Evolutionary conservation across 2,329 filamentous ascomycete genomes (phyloP).

Genomic region (Furcasterigmium furcatum): DNA sequence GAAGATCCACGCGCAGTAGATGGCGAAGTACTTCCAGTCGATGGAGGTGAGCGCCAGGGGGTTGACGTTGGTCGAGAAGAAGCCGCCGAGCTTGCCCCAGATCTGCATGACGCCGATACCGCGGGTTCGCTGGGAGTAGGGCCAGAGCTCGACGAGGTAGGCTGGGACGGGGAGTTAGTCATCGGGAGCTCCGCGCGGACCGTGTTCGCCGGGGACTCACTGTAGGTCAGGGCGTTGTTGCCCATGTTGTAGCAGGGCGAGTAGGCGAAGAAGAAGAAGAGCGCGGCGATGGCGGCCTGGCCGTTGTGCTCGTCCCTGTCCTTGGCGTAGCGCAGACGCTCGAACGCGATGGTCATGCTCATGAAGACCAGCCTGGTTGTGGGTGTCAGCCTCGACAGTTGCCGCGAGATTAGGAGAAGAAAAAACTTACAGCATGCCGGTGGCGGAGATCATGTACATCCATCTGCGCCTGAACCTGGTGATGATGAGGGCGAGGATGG

Average conservation of each 20-base stretch:
- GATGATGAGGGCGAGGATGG: conserved; percentile 35
- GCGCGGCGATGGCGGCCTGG: conserved; percentile 29
- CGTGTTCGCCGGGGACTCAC: conserved; percentile 27
- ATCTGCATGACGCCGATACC: conserved; percentile 57
- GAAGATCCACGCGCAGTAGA: conserved; percentile 38
- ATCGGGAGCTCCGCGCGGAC: no score
- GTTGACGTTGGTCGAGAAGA: conserved; percentile 42
- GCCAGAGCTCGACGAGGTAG: conserved; percentile 59
- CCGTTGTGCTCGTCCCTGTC: conserved; percentile 18
- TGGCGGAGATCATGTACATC: conserved; percentile 51
- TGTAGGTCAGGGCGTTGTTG: conserved; percentile 65
- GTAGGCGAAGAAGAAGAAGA: conserved; percentile 62
- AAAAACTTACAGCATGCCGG: conserved; percentile 35
- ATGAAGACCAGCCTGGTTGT: conserved; percentile 40
- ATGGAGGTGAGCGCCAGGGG: conserved; percentile 35
- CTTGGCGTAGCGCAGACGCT: conserved; percentile 28
- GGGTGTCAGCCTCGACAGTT: no score
- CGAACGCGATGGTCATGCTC: conserved; percentile 46
- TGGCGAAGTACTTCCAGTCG: conserved; percentile 38
- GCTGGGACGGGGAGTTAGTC: conserved; percentile 30
- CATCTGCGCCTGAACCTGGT: conserved; percentile 43
- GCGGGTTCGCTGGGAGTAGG: conserved; percentile 50
- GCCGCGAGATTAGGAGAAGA: no score
- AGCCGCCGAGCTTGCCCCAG: conserved; percentile 39
- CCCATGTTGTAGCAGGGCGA: conserved; percentile 60